Evolutionary conservation across 345 rosid genomes (phyloP).

Genomic region (Eutrema yunnanense): DNA sequence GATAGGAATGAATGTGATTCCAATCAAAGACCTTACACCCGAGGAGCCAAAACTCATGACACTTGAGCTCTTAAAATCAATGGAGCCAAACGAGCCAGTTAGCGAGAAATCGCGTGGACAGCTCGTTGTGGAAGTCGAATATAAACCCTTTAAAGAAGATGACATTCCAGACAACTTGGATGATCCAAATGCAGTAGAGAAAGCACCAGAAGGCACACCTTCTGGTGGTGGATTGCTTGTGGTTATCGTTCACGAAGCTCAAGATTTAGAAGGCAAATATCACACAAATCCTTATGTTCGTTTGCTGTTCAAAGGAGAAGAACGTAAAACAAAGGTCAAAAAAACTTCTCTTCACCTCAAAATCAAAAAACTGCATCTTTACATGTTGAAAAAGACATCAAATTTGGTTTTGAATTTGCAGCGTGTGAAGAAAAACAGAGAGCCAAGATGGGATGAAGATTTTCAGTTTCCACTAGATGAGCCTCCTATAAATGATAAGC

Average conservation of each 20-base stretch:
- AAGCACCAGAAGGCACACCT: slow-evolving; percentile 91
- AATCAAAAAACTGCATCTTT: neutral
- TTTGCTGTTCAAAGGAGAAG: slow-evolving; percentile 79
- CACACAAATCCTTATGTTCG: slow-evolving; percentile 87
- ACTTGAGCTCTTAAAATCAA: slow-evolving; percentile 64
- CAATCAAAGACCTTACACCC: slow-evolving; percentile 61
- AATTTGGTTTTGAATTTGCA: slow-evolving; percentile 21
- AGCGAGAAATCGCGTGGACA: slow-evolving; percentile 84
- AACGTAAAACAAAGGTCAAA: slow-evolving; percentile 67
- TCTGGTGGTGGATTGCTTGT: slow-evolving; percentile 82
- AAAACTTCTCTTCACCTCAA: neutral
- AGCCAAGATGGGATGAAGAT: slow-evolving; percentile 94
- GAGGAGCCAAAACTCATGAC: slow-evolving; percentile 70
- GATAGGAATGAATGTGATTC: slow-evolving; percentile 83
- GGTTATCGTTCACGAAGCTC: slow-evolving; percentile 86
- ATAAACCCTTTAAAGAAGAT: slow-evolving; percentile 69
- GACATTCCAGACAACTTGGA: slow-evolving; percentile 33
- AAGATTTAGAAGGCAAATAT: slow-evolving; percentile 84
- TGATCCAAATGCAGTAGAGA: slow-evolving; percentile 49
- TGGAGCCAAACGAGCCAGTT: slow-evolving; percentile 61
- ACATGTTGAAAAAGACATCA: neutral
- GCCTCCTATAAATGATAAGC: slow-evolving; percentile 66
- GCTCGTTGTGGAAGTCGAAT: slow-evolving; percentile 51
- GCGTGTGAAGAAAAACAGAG: slow-evolving; percentile 79
- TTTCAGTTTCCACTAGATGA: slow-evolving; percentile 75